phyloP scores from a whole-genome alignment of 2,329 filamentous ascomycete species.

The Aspergillus piperis region DNA sequence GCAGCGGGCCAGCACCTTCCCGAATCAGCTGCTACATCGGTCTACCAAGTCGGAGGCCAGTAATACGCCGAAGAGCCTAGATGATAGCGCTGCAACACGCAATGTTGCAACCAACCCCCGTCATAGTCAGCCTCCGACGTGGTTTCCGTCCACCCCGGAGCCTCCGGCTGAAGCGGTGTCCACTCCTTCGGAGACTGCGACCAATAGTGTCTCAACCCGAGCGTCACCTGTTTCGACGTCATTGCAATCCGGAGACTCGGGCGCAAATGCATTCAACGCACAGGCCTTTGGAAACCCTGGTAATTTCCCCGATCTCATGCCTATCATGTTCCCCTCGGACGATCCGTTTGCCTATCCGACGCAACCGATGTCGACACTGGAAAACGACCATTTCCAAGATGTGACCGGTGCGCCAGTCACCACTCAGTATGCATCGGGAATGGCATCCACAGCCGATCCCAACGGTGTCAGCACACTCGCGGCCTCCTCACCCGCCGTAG shows the following conservation, averaged over 20 bases:
- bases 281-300: slow-evolving; percentile 35
- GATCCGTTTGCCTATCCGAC: slow-evolving; percentile 55
- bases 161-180: slow-evolving; percentile 32
- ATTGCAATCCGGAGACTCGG: slow-evolving; percentile 28
- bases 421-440: slow-evolving; percentile 23
- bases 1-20: slow-evolving; percentile 45
- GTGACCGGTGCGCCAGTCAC: slow-evolving; percentile 23
- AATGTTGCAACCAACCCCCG: slow-evolving; percentile 24
- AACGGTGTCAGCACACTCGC: slow-evolving; percentile 10
- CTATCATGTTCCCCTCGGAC: slow-evolving; percentile 54
- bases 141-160: slow-evolving; percentile 30
- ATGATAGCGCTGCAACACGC: slow-evolving; percentile 28
- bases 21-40: slow-evolving; percentile 33
- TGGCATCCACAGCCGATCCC: slow-evolving; percentile 17
- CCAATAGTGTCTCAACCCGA: slow-evolving; percentile 24
- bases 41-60: slow-evolving; percentile 26
- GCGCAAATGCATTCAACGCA: slow-evolving; percentile 28
- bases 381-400: slow-evolving; percentile 44
- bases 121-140: slow-evolving; percentile 22
- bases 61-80: slow-evolving; percentile 33
- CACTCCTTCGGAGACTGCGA: slow-evolving; percentile 29
- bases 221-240: slow-evolving; percentile 24
- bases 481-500: slow-evolving; percentile 29
- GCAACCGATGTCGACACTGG: slow-evolving; percentile 50
- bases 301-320: slow-evolving; percentile 50